Percentiles rank a stretch among this genome's conserved stretches.
Conservation (phyloP, 305 asterid species). For the Solanum hybrid region DNA sequence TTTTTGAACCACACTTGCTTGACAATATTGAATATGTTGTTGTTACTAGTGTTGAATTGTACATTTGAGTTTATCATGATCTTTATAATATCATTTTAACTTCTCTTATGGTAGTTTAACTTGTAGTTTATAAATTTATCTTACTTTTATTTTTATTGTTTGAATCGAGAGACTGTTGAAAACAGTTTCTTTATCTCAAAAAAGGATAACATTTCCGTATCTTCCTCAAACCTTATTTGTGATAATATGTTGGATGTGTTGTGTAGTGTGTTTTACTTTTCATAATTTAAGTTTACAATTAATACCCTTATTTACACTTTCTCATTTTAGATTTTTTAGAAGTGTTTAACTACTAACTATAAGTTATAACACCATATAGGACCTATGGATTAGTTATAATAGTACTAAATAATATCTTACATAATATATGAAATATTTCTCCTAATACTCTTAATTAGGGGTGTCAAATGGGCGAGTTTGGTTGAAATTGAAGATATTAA, state of each 20-base stretch:
- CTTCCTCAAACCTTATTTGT: not conserved
- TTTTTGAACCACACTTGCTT: not conserved
- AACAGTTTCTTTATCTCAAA: not conserved
- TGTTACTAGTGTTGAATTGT: not conserved
- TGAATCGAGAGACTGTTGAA: not conserved
- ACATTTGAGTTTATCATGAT: not conserved
- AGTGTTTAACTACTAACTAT: not conserved
- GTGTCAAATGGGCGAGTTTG: not conserved
- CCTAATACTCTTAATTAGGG: not conserved
- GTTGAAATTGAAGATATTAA: too few relatives aligned
- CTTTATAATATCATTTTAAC: not conserved
- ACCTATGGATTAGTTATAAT: not conserved
- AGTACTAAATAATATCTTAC: too few relatives aligned
- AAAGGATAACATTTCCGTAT: not conserved
- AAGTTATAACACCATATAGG: too few relatives aligned
- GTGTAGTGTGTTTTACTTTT: not conserved
- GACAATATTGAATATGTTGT: not conserved
- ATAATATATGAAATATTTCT: too few relatives aligned
- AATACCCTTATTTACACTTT: not conserved
- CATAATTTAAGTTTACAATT: not conserved
- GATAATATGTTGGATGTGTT: not conserved
- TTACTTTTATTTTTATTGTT: not conserved
- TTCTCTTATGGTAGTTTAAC: not conserved
- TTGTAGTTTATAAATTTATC: not conserved
- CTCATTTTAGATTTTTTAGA: too few relatives aligned